A percentile compares a stretch with the other conserved stretches of the same genome.
phyloP scores from a whole-genome alignment of 2,329 filamentous ascomycete genomes.

The Hypoxylon sp. region DNA sequence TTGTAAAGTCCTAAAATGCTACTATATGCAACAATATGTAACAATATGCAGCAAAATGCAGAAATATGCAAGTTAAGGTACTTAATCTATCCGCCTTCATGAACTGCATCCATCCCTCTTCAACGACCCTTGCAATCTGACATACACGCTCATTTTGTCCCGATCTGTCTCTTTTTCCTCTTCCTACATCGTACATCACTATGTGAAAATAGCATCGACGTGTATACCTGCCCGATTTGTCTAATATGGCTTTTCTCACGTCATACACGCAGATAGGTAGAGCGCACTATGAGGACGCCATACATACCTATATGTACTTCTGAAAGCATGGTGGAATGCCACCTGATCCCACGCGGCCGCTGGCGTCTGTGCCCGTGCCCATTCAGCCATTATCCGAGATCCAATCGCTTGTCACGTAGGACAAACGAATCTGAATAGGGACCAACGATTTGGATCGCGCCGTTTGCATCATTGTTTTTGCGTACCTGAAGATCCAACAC shows the following conservation, averaged over 20 bases:
- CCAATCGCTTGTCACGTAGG: constrained; percentile 46
- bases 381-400: constrained; percentile 35
- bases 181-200: constrained; percentile 2
- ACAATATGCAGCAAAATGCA: background rate
- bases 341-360: constrained; percentile 30
- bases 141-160: constrained; percentile 8
- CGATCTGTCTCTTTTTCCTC: constrained; percentile 9
- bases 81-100: background rate
- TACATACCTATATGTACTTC: too few relatives aligned
- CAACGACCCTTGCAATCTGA: background rate
- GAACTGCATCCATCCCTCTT: background rate
- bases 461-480: constrained; percentile 49
- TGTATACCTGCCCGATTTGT: constrained; percentile 35
- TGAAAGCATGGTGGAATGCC: constrained; percentile 22
- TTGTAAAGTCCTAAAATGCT: constrained; percentile 5
- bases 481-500: constrained; percentile 47
- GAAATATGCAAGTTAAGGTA: background rate
- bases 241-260: constrained; percentile 17
- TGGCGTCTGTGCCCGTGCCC: constrained; percentile 40
- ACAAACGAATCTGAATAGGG: constrained; percentile 46
- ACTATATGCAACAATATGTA: background rate
- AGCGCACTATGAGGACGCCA: constrained; percentile 22
- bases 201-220: constrained; percentile 24
- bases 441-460: constrained; percentile 48
- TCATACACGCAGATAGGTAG: constrained; percentile 16